Evolutionary conservation across 306 rosid species (phyloP).

Genomic region (Betula pendula): DNA sequence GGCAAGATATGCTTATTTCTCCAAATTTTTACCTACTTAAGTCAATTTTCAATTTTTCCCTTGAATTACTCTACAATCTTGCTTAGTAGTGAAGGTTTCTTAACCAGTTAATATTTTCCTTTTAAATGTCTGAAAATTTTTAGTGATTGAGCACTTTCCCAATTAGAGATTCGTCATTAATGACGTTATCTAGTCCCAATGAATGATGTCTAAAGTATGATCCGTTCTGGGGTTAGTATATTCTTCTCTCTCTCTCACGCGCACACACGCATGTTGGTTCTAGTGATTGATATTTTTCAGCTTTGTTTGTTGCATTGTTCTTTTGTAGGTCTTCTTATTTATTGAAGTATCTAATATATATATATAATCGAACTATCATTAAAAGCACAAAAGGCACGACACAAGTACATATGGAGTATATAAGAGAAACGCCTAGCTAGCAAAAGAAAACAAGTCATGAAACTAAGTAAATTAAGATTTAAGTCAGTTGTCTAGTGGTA

Average conservation of each 20-base stretch:
- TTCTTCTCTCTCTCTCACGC: not conserved
- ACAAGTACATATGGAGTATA: too few relatives aligned
- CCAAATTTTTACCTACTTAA: not conserved
- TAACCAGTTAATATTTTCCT: not conserved
- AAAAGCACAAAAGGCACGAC: too few relatives aligned
- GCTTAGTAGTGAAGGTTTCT: not conserved
- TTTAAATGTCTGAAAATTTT: not conserved
- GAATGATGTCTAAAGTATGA: not conserved
- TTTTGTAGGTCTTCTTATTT: not conserved
- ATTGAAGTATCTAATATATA: not conserved
- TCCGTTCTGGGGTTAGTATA: not conserved
- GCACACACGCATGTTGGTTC: not conserved
- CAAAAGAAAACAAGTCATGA: too few relatives aligned
- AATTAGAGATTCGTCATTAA: not conserved
- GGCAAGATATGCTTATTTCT: not conserved
- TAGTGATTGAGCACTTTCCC: not conserved
- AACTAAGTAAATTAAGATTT: too few relatives aligned
- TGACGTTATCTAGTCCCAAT: not conserved
- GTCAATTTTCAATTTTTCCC: not conserved
- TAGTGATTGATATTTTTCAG: not conserved
- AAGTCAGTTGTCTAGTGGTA: too few relatives aligned
- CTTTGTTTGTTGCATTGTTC: not conserved
- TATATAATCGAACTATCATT: too few relatives aligned
- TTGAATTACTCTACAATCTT: not conserved
- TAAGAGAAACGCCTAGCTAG: too few relatives aligned